These are phyloP conservation scores for Dactylis glomerata DNA, from an alignment of 176 grass and related monocot species.

Conservation along the genomic window DNA sequence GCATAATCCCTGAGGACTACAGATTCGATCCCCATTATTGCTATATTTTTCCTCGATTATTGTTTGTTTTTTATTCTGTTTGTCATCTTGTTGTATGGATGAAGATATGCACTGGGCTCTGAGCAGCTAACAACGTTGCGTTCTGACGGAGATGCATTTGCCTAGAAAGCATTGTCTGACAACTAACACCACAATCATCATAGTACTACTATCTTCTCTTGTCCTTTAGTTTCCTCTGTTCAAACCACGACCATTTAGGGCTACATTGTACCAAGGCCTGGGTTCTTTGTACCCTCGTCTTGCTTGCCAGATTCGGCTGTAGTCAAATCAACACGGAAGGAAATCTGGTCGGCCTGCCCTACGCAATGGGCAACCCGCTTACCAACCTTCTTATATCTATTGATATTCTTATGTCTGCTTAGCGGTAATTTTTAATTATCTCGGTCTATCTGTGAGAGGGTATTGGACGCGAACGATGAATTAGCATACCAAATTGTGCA, in stretches of 20 bases:
- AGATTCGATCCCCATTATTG: neutral
- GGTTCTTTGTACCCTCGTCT: constrained; percentile 30
- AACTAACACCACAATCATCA: neutral
- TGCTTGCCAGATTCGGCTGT: constrained; percentile 47
- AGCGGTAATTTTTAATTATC: neutral
- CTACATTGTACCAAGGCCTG: constrained; percentile 55
- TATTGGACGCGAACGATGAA: constrained; percentile 3
- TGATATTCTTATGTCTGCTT: neutral
- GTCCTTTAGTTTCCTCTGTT: neutral
- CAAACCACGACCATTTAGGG: neutral
- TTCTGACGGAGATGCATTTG: constrained; percentile 80
- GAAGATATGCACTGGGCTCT: constrained; percentile 97
- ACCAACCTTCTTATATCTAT: constrained; percentile 40
- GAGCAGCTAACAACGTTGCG: constrained; percentile 46
- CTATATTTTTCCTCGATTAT: neutral
- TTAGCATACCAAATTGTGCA: too few species aligned
- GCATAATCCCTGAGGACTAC: constrained; percentile 65
- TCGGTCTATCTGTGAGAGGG: neutral
- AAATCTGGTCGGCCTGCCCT: constrained; percentile 56
- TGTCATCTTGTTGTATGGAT: constrained; percentile 7
- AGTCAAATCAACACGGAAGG: constrained; percentile 47
- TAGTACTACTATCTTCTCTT: rapidly evolving
- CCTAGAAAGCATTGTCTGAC: constrained; percentile 98
- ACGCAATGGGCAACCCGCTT: constrained; percentile 42
- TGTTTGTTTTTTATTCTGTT: neutral